phyloP scores from a whole-genome alignment of 2,329 filamentous ascomycete genomes.

The Colletotrichum sp. region DNA sequence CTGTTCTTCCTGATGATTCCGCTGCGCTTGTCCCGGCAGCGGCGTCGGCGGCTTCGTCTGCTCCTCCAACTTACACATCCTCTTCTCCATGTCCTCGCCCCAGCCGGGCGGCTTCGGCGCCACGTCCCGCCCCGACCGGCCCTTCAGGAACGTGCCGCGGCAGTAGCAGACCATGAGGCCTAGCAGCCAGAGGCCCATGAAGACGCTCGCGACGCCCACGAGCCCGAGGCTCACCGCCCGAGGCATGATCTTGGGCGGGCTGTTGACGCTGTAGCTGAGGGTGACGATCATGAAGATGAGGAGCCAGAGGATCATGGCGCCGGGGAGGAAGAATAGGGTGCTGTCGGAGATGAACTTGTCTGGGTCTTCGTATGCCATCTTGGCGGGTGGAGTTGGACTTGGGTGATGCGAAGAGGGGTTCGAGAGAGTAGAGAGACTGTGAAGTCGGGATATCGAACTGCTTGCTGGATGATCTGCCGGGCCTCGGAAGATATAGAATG shows the following conservation, averaged over 20 bases:
- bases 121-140: background rate
- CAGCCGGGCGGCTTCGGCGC: background rate
- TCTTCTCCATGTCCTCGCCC: background rate
- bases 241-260: background rate
- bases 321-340: constrained; percentile 1
- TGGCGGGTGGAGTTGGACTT: background rate
- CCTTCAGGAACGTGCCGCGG: background rate
- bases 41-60: background rate
- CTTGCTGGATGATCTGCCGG: background rate
- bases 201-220: background rate
- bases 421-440: background rate
- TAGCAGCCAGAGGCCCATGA: constrained; percentile 7
- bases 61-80: background rate
- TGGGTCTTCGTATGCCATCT: background rate
- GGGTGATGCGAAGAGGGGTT: background rate
- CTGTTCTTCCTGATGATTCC: background rate
- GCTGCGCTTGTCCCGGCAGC: background rate
- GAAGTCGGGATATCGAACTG: background rate
- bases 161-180: constrained; percentile 9
- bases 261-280: constrained; percentile 11
- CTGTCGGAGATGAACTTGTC: constrained; percentile 9
- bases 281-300: constrained; percentile 4
- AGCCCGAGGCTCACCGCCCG: background rate
- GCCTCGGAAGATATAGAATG: background rate
- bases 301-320: background rate